Base-by-base conservation (phyloP, 78 protist species). In the Diacronema lutheri region DNA sequence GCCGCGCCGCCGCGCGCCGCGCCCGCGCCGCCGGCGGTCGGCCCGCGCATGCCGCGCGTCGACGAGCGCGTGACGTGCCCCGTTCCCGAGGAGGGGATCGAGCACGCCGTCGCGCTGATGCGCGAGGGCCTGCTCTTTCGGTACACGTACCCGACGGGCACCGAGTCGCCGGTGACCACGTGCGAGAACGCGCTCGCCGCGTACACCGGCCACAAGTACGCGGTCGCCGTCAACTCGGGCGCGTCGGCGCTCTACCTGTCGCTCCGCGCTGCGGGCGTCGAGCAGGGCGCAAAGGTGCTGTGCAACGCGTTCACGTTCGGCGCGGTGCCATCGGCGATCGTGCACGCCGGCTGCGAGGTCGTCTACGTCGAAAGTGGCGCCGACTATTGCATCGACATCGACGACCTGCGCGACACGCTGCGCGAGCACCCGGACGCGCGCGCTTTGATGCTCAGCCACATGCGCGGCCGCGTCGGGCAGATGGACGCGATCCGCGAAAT, bases 391-490 rank as follows among this genome's bases (percentile, higher is more conserved):
- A 69, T 69, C 61, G 64, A 56, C 57, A 9, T 29, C n/a, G 78
- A 50, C 37, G 71, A 83, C 29, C 87, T 83, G 19, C 56, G 29
- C 14, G 35, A 10, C 35, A 44, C 37, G 80, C 55, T 33, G 29
- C n/a, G n/a, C n/a, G n/a, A n/a, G n/a, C n/a, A n/a, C n/a, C n/a
- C n/a, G n/a, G n/a, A n/a, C n/a, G n/a, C n/a, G n/a, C n/a, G n/a
- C n/a, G n/a, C n/a, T 37, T 20, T 65, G 37, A 21, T 84, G 62
- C 46, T 84, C 38, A 55, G 44, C 56, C 87, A 84, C 69, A 84
- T 84, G 87, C 87, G 87, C 31, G 87, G 87, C 69, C 55, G 69
- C 41, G 56, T 83, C 26, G 79, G 79, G 26, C 26, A 83, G 46
- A 83, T 83, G 87, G 65, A 83, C 38, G 38, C 35, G 5, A 33